Evolutionary conservation across 2,329 filamentous ascomycete genomes (phyloP), one percentile per base, ranked within the genome.

Genomic region (Arthrobotrys conoides): DNA sequence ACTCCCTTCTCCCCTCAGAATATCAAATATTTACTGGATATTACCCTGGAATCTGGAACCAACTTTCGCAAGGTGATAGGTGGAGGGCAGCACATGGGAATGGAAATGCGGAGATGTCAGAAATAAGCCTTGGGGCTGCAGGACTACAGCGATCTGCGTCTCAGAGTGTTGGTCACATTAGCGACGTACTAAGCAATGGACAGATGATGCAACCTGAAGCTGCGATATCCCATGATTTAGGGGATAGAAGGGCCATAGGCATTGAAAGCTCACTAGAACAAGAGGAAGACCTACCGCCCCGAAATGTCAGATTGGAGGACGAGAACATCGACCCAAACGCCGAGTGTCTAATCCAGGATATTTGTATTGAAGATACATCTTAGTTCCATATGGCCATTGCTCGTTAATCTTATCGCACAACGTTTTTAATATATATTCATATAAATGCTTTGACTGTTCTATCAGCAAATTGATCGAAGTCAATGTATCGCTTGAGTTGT

Each of bases 1-100:
- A 20, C 1, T 2, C 14, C 0, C 16, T 8, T 8, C 59, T 44
- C 1, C 69, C 59, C 0, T 16, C 33, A 14, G 1, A 51, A 3
- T 72, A 55, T 20, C 59, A 61, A 22, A n/a, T 76, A 24, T 70
- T 76, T n/a, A 66, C 67, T 46, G 71, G 71, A n/a, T n/a, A 36
- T 16, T 16, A 27, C 3, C 49, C 22, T 1, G 49, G 49, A n/a
- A 27, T 53, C 2, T 53, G 20, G 20, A 20, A 27, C 14, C 1
- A 27, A 1, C 10, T 30, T 27, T 53, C 30, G 14, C 22, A 22
- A 30, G 22, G 27, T 27, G 10, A 1, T n/a, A 5, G 27, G 27
- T 30, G 27, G 27, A 6, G 1, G 10, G 16, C 22, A n/a, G 24
- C 22, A n/a, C 4, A 30, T 30, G 27, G 14, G 14, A n/a, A 30